A percentile compares a stretch with the other conserved stretches of the same genome.
These are phyloP conservation scores for Ogataea minuta DNA, from an alignment of 805 yeast species.

Conservation along the genomic window DNA sequence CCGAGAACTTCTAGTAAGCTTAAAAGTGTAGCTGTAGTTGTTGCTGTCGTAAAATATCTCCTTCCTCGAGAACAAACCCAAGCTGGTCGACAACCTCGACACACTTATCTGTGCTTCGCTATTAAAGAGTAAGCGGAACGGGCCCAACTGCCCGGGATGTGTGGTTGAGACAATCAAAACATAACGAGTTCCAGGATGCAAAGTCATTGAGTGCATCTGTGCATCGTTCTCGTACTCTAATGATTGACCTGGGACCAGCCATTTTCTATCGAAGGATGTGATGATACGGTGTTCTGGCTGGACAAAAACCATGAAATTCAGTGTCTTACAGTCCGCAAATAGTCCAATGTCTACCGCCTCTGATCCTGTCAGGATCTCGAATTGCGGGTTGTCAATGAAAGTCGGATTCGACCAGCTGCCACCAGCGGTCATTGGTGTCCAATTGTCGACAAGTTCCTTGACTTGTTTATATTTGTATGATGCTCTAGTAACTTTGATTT, in stretches of 20 bases:
- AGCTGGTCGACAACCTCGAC: slow-evolving; percentile 6
- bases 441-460: slow-evolving; percentile 36
- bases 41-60: background rate
- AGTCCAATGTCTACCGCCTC: slow-evolving; percentile 1
- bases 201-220: slow-evolving; percentile 22
- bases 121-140: slow-evolving; percentile 36
- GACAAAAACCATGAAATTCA: slow-evolving; percentile 47
- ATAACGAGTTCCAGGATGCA: slow-evolving; percentile 39
- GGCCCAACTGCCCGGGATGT: slow-evolving; percentile 30
- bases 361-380: slow-evolving; percentile 24
- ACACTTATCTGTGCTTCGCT: slow-evolving; percentile 15
- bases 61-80: slow-evolving; percentile 14
- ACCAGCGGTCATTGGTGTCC: slow-evolving; percentile 48
- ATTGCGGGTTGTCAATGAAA: slow-evolving; percentile 58
- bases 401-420: slow-evolving; percentile 52
- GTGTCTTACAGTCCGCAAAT: slow-evolving; percentile 1
- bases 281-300: slow-evolving; percentile 28
- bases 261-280: slow-evolving; percentile 30
- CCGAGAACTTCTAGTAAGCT: slow-evolving; percentile 2
- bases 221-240: slow-evolving; percentile 36
- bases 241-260: slow-evolving; percentile 27
- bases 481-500: slow-evolving; percentile 12
- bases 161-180: slow-evolving; percentile 48
- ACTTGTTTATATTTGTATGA: slow-evolving; percentile 19
- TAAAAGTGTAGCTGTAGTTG: background rate